These are phyloP conservation scores for Meyerozyma sp. DNA, from an alignment of 1,139 yeast genomes.

Conservation along the genomic window DNA sequence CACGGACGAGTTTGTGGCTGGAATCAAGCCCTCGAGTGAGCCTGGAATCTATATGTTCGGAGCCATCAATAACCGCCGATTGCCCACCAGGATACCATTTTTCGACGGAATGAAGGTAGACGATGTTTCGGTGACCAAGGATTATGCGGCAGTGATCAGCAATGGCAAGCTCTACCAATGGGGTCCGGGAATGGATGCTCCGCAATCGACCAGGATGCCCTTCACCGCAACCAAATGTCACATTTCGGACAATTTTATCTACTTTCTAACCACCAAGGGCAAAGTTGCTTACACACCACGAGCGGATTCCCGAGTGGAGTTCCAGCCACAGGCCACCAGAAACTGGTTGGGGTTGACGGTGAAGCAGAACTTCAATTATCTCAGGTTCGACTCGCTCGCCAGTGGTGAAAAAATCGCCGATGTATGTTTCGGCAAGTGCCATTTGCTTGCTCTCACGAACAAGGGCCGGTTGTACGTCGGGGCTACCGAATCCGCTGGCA, in stretches of 20 bases:
- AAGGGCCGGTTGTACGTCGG: constrained; percentile 63
- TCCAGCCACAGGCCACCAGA: constrained; percentile 14
- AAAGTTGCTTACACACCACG: constrained; percentile 50
- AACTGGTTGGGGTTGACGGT: constrained; percentile 20
- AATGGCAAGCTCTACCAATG: constrained; percentile 77
- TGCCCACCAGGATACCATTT: constrained; percentile 56
- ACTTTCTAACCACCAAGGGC: constrained; percentile 52
- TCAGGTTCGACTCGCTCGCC: constrained; percentile 3
- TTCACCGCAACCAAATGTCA: constrained; percentile 44
- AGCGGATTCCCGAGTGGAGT: constrained; percentile 12
- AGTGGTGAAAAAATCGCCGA: constrained; percentile 42
- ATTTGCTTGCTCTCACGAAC: constrained; percentile 56
- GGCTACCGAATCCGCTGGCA: constrained; percentile 44
- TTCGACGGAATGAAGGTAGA: constrained; percentile 60
- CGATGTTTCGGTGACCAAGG: constrained; percentile 50
- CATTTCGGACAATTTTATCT: constrained; percentile 52
- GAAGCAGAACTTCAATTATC: constrained; percentile 7
- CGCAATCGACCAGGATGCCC: constrained; percentile 28
- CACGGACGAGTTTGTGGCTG: constrained; percentile 23
- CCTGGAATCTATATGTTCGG: constrained; percentile 40
- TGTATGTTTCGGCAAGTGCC: constrained; percentile 59
- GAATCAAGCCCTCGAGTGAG: constrained; percentile 20
- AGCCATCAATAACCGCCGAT: constrained; percentile 27
- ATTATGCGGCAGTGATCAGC: constrained; percentile 56
- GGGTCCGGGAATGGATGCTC: constrained; percentile 10